Evolutionary conservation across 257 asterid genomes (phyloP).

Genomic region (Parsonsia alboflavescens): DNA sequence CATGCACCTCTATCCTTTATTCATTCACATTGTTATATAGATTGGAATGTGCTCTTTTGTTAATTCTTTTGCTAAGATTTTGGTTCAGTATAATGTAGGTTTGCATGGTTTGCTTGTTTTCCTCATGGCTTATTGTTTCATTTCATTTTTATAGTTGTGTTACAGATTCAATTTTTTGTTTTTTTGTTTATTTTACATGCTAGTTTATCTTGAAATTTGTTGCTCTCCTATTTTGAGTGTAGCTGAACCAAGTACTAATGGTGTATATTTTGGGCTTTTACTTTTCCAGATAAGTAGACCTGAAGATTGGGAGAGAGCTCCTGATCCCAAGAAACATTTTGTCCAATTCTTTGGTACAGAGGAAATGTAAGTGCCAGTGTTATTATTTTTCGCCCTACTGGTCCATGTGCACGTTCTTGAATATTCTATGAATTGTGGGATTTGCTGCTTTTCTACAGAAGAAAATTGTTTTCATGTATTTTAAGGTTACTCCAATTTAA

Average conservation of each 20-base stretch:
- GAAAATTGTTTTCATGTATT: background rate
- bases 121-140: background rate
- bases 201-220: background rate
- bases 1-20: background rate
- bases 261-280: conserved; percentile 11
- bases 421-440: background rate
- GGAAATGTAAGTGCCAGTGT: conserved; percentile 61
- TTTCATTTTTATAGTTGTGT: background rate
- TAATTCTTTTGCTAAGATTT: background rate
- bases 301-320: conserved; percentile 58
- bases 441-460: background rate
- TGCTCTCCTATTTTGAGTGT: background rate
- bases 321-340: conserved; percentile 73
- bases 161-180: background rate
- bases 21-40: background rate
- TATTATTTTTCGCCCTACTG: conserved; percentile 6
- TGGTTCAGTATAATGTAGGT: background rate
- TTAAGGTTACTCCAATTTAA: background rate
- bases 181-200: background rate
- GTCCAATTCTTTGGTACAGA: conserved; percentile 81
- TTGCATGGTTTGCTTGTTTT: background rate
- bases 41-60: background rate
- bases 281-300: conserved; percentile 73
- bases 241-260: background rate
- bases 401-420: conserved; percentile 5